A percentile compares a stretch with the other conserved stretches of the same genome.
Evolutionary conservation across 805 yeast genomes (phyloP).

Genomic region (Metschnikowia lunata): DNA sequence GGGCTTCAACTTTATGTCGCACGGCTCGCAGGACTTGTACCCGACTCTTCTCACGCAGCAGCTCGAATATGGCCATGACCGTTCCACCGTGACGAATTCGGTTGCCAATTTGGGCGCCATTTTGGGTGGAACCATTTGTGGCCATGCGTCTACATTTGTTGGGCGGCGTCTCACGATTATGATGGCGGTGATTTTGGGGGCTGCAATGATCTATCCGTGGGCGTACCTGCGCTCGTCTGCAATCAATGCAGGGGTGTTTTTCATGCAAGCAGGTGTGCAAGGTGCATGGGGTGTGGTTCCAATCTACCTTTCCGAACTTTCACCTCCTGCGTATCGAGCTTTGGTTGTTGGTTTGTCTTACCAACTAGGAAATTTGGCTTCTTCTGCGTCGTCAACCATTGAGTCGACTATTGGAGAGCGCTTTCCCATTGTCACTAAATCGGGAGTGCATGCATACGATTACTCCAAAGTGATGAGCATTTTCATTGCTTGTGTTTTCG

Average conservation of each 20-base stretch:
- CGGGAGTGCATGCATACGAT: slow-evolving; percentile 35
- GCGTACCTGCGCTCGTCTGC: slow-evolving; percentile 24
- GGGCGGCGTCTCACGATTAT: slow-evolving; percentile 36
- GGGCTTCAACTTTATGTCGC: slow-evolving; percentile 40
- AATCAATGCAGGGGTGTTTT: slow-evolving; percentile 57
- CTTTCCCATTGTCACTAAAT: slow-evolving; percentile 44
- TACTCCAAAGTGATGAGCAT: slow-evolving; percentile 69
- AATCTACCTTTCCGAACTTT: slow-evolving; percentile 58
- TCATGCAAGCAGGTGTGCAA: slow-evolving; percentile 61
- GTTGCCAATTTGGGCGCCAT: slow-evolving; percentile 42
- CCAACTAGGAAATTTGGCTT: slow-evolving; percentile 70
- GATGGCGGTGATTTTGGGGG: slow-evolving; percentile 30
- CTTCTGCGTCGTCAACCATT: slow-evolving; percentile 68
- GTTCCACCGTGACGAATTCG: slow-evolving; percentile 37
- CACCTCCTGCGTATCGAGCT: slow-evolving; percentile 24
- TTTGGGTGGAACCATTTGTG: slow-evolving; percentile 43
- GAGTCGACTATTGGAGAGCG: slow-evolving; percentile 58
- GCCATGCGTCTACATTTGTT: slow-evolving; percentile 32
- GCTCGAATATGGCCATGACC: slow-evolving; percentile 28
- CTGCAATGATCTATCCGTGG: slow-evolving; percentile 39
- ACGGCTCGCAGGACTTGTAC: slow-evolving; percentile 41
- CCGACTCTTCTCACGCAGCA: slow-evolving; percentile 36
- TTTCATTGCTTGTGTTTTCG: slow-evolving; percentile 63
- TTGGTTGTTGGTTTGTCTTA: slow-evolving; percentile 41
- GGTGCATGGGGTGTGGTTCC: slow-evolving; percentile 77